Conservation (phyloP, 2,329 filamentous ascomycete genomes). For the Trichoderma semiorbis region DNA sequence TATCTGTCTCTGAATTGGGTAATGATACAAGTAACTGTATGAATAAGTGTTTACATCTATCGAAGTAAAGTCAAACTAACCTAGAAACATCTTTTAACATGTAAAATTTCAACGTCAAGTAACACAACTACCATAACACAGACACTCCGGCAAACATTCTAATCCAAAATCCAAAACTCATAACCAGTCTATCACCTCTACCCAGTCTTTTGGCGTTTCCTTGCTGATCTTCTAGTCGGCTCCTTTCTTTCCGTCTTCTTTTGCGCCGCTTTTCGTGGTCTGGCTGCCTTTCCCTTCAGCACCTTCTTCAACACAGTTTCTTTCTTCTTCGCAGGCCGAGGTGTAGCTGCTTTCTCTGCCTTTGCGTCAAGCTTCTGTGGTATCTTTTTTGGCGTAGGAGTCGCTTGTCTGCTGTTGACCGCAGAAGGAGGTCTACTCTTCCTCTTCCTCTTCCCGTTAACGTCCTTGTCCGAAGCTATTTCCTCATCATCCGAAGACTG, state of each 20-base stretch:
- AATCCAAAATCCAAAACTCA: not conserved
- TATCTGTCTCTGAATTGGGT: not conserved
- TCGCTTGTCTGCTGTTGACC: not conserved
- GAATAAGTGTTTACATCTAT: not conserved
- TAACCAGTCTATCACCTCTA: not conserved
- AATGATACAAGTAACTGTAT: not conserved
- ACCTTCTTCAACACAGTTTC: not conserved
- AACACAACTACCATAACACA: not conserved
- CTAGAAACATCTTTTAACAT: not conserved
- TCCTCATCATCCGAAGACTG: constrained; percentile 26
- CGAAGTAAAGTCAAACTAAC: not conserved
- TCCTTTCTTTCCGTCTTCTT: not conserved
- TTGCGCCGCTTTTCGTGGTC: not conserved
- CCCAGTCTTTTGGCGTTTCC: constrained; percentile 15
- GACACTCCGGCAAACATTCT: not conserved
- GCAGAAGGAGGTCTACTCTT: not conserved
- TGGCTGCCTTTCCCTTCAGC: not conserved
- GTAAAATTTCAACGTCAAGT: not conserved
- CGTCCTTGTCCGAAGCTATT: not conserved
- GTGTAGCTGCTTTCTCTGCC: not conserved
- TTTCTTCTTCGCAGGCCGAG: not conserved
- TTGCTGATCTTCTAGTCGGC: not conserved
- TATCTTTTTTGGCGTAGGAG: not conserved
- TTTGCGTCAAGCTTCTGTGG: not conserved
- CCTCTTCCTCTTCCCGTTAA: constrained; percentile 12